Evolutionary conservation across 2,329 filamentous ascomycete species (phyloP), one percentile per base, ranked within the genome.

Genomic region (Talaromyces sp.): DNA sequence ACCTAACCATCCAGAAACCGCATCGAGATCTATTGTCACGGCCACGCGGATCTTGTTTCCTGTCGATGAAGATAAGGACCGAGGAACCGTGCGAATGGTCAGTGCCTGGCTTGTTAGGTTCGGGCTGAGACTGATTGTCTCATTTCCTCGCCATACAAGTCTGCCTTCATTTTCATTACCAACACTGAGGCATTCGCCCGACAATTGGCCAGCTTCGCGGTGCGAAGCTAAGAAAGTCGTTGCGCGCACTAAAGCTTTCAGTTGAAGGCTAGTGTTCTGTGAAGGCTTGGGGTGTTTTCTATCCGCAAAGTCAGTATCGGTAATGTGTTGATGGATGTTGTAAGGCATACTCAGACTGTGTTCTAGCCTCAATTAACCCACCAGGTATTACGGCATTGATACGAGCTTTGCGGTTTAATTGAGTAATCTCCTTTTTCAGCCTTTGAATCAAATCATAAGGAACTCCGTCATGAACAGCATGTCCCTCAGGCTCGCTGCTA

Each of bases 1-100:
- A 16, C 86, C 86, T 3, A 87, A 78, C 79, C 84, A 88, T 60
- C 85, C 85, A 0, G 84, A 85, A 2, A 88, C 81, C 13, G 85
- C 86, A 67, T 88, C 86, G 64, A 87, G 84, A 70, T 87, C 85
- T 45, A 82, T 73, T 1, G 79, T 80, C 33, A 81, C 69, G 24
- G 69, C 69, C 19, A 74, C 52, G 8, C 71, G 69, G 49, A 74
- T 69, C 31, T 71, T 71, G 43, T 72, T 71, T 27, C 64, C 62
- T 39, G 63, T 65, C 11, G 66, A 54, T 9, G 47, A 57, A 7
- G 58, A n/a, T 11, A 71, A 22, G 7, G 66, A 11, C 16, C 39
- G 50, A 10, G 71, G 68, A 11, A 71, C 70, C 9, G 62, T 59
- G 16, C 47, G 60, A 16, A 59, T 45, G 10, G 39, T 59, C 6